Base-by-base conservation (phyloP, 352 stramenopile species). In the Phytophthora sp. region DNA sequence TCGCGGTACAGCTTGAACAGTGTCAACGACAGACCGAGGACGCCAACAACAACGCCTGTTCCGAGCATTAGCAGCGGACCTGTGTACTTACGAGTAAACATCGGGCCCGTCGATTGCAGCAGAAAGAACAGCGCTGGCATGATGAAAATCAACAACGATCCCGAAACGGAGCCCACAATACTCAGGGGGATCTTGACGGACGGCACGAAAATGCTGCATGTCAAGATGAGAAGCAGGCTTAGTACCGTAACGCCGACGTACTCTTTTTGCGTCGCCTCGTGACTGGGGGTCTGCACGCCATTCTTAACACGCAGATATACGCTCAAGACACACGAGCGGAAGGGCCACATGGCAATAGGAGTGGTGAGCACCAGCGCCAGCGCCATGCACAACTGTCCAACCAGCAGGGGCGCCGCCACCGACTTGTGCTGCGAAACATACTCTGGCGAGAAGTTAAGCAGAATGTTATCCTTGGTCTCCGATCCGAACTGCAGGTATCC, bases 101-200 rank as follows among this genome's bases (percentile, higher is more conserved):
- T 51, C 2, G 79, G 71, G 1, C 75, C 66, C 7, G 47, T 65
- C 18, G 75, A 77, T 60, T 88, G 84, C 58, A 93, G 57, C 66
- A 91, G 71, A 74, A 73, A 93, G 64, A 91, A 93, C 46, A 93
- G 69, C 33, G 84, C 81, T 39, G 84, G 82, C 80, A 93, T 86
- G 57, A 93, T 84, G 66, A 91, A 91, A 58, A 93, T 93, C 49
- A 93, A 59, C 27, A 93, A 58, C 57, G 84, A 93, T n/a, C 84
- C 82, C 2, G 81, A 88, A 31, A 88, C 83, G 5, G 80, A 90
- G 29, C 84, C 84, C 21, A 93, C 84, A 59, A 93, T 93, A 52
- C 80, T 90, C 30, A 93, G 57, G 41, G 84, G 82, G 50, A 91
- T 90, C 69, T 91, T 93, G 56, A 91, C 82, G 2, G 66, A 88